These are phyloP conservation scores for Massospora cicadina DNA, from an alignment of 371 early-diverging fungal species.

Conservation along the genomic window DNA sequence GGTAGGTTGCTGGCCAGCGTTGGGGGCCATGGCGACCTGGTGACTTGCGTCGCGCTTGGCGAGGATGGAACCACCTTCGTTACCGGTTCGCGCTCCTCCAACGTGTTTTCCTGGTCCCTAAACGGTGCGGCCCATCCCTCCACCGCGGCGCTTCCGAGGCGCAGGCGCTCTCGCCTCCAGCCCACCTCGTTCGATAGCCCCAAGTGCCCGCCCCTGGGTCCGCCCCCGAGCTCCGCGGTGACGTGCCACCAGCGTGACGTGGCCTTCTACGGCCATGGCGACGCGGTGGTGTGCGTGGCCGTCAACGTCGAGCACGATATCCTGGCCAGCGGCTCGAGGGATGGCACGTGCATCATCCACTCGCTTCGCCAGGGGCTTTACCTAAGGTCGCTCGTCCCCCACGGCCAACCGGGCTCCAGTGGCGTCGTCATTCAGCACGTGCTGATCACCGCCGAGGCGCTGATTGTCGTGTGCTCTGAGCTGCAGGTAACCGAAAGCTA, in stretches of 20 bases:
- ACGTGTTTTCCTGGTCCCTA: constrained; percentile 34
- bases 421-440: background rate
- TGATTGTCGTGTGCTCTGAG: constrained; percentile 4
- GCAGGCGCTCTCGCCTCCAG: background rate
- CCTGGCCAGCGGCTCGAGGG: constrained; percentile 31
- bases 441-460: background rate
- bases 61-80: constrained; percentile 31
- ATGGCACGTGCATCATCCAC: constrained; percentile 32
- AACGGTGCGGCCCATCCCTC: background rate
- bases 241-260: background rate
- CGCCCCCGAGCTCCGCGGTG: background rate
- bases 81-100: constrained; percentile 46
- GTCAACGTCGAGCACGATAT: constrained; percentile 27
- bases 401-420: background rate
- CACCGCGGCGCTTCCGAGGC: background rate
- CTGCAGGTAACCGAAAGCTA: background rate
- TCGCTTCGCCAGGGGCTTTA: constrained; percentile 23
- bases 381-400: constrained; percentile 23
- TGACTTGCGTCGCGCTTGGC: constrained; percentile 30
- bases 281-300: constrained; percentile 23
- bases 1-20: constrained; percentile 18
- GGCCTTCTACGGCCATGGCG: constrained; percentile 11
- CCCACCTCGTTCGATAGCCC: constrained; percentile 10
- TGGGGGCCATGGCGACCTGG: constrained; percentile 38
- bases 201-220: background rate